These are phyloP conservation scores for Hamamelis virginiana DNA, from an alignment of 164 flowering plant genomes.

Conservation along the genomic window DNA sequence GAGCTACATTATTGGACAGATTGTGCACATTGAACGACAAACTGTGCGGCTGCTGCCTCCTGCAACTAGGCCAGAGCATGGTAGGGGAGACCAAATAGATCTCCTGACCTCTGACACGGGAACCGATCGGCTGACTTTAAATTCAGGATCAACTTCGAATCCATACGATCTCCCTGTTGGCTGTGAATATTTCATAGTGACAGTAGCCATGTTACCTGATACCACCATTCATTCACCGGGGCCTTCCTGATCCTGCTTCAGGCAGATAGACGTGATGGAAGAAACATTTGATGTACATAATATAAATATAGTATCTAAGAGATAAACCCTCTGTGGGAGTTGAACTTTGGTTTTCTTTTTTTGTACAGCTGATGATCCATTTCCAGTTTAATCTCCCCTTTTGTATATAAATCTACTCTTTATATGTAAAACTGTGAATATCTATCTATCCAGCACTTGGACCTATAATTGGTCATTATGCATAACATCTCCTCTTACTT, in stretches of 20 bases:
- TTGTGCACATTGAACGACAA: conserved; percentile 90
- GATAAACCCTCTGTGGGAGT: conserved; percentile 8
- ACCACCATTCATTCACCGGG: conserved; percentile 69
- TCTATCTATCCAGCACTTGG: neutral
- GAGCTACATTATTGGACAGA: conserved; percentile 81
- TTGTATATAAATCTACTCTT: conserved; percentile 9
- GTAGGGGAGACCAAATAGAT: conserved; percentile 38
- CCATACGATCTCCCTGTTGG: conserved; percentile 81
- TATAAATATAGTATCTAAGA: conserved; percentile 4
- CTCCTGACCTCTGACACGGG: conserved; percentile 41
- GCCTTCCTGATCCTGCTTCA: conserved; percentile 70
- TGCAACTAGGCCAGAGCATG: conserved; percentile 27
- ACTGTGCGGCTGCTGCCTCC: conserved; percentile 40
- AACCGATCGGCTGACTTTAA: conserved; percentile 37
- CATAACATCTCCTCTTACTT: neutral
- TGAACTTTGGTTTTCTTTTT: conserved; percentile 12
- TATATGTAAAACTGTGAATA: conserved; percentile 10
- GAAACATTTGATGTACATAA: conserved; percentile 29
- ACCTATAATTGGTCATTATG: neutral
- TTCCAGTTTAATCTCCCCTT: conserved; percentile 14
- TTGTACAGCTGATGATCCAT: conserved; percentile 21
- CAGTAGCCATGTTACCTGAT: conserved; percentile 93
- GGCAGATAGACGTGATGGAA: conserved; percentile 71
- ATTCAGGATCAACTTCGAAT: conserved; percentile 39
- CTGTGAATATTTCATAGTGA: conserved; percentile 87